Evolutionary conservation across 73 alveolate genomes (phyloP).

Genomic region (Paramecium sonneborni): DNA sequence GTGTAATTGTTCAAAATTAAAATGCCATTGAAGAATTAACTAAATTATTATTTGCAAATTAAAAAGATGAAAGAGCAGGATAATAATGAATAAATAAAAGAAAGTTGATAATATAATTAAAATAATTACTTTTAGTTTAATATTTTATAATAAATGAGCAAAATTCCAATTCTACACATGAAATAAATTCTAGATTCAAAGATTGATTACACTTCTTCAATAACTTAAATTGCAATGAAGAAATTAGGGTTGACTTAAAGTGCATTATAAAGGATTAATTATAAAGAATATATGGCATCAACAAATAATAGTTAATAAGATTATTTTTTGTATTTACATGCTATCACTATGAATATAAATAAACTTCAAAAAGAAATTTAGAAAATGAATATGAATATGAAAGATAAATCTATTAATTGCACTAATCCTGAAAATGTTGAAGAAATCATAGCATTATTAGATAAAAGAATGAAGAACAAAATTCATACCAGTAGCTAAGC

Average conservation of each 20-base stretch:
- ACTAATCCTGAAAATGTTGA: slow-evolving; percentile 12
- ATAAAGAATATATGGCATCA: not conserved
- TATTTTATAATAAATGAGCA: not conserved
- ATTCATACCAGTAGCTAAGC: not conserved
- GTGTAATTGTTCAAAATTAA: slow-evolving; percentile 10
- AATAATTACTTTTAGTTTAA: not conserved
- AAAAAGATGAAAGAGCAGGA: slow-evolving; percentile 47
- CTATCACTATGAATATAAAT: not conserved
- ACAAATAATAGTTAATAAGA: not conserved
- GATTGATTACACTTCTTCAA: not conserved
- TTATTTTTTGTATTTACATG: not conserved
- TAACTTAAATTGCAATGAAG: not conserved
- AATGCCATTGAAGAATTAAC: not conserved
- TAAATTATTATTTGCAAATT: not conserved
- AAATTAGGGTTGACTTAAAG: not conserved
- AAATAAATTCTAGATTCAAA: not conserved
- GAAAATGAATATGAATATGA: not conserved
- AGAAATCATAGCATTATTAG: not conserved
- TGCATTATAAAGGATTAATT: not conserved
- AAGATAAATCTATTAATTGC: not conserved
- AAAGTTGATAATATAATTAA: not conserved
- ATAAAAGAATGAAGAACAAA: not conserved
- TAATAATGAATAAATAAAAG: not conserved
- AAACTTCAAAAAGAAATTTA: not conserved
- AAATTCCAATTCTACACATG: not conserved